Base-by-base conservation (phyloP, 1,284 basidiomycete genomes). In the Heliocybe sulcata region DNA sequence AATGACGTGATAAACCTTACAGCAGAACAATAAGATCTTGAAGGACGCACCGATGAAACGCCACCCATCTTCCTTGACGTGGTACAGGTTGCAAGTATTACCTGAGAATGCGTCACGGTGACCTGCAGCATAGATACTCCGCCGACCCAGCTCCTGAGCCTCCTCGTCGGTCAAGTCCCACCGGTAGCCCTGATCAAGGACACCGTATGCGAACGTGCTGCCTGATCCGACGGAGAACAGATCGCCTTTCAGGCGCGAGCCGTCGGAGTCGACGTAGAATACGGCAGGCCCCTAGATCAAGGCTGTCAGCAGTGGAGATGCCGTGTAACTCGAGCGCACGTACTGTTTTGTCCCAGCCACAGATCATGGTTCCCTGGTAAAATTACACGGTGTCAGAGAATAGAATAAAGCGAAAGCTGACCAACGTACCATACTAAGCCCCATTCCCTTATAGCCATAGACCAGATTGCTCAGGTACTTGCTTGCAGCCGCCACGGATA, bases 381-480 rank as follows among this genome's bases (percentile, higher is more conserved):
- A 35, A 27, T 33, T 54, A 26, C 14, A 49, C 2, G 14, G 25
- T 48, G 38, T 8, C 38, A 26, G 20, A 23, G 26, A 50, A 27
- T 22, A 27, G 54, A 11, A 14, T n/a, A 35, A 23, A 33, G n/a
- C 14, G 29, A 3, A 38, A 29, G 35, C 31, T n/a, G 50, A 45
- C 27, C 45, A 35, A 67, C 80, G 35, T 57, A 92, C 92, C 96
- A 99, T 99, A 68, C 93, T 96, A 57, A 99, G 74, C 3, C 97
- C 97, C 95, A 97, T 98, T 12, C 97, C 97, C 74, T 99, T 99
- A 80, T 99, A 99, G 57, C 87, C 82, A 72, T 98, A 99, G 6
- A 99, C 94, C 54, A 99, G 85, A 67, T 99, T 99, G 72, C 91
- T 91, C 55, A 99, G 80, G 70, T 95, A 97, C 70, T 99, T 99